A percentile compares a stretch with the other conserved stretches of the same genome.
These are phyloP conservation scores for Coemansia sp. DNA, from an alignment of 192 early-diverging fungal species.

Conservation along the genomic window DNA sequence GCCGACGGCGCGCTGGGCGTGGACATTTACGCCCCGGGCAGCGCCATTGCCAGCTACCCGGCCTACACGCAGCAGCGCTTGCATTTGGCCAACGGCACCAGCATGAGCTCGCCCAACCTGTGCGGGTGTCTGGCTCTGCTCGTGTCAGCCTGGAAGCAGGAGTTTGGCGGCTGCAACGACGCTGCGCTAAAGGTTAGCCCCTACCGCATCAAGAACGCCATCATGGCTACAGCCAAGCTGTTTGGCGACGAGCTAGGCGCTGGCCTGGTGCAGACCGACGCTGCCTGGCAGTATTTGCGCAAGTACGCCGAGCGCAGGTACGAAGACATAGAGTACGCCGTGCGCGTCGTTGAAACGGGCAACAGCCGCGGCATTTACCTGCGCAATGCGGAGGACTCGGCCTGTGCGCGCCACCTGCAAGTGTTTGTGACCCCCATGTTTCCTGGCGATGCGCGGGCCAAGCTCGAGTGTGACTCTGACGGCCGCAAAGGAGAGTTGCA, in stretches of 20 bases:
- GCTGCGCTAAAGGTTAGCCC: slow-evolving; percentile 65
- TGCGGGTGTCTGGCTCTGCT: slow-evolving; percentile 84
- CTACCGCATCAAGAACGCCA: slow-evolving; percentile 76
- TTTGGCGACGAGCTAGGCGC: slow-evolving; percentile 73
- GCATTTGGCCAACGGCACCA: slow-evolving; percentile 88
- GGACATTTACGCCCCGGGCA: slow-evolving; percentile 81
- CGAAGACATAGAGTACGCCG: slow-evolving; percentile 69
- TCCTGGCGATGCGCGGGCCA: slow-evolving; percentile 46
- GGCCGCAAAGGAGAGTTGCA: slow-evolving; percentile 53
- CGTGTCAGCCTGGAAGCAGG: slow-evolving; percentile 77
- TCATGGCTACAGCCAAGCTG: slow-evolving; percentile 69
- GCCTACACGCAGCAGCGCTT: slow-evolving; percentile 67
- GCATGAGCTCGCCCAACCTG: slow-evolving; percentile 89
- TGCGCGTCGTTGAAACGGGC: slow-evolving; percentile 11
- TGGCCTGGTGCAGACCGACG: slow-evolving; percentile 83
- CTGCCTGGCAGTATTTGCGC: slow-evolving; percentile 77
- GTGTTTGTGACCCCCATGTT: slow-evolving; percentile 37
- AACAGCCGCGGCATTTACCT: slow-evolving; percentile 74
- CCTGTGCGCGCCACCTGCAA: slow-evolving; percentile 54
- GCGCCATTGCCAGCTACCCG: slow-evolving; percentile 87
- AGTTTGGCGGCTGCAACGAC: slow-evolving; percentile 14
- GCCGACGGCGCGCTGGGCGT: slow-evolving; percentile 81
- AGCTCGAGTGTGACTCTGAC: slow-evolving; percentile 62
- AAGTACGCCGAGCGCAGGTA: slow-evolving; percentile 52
- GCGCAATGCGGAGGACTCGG: slow-evolving; percentile 70